Evolutionary conservation across 306 rosid genomes (phyloP).

Genomic region (Prinsepia uniflora): DNA sequence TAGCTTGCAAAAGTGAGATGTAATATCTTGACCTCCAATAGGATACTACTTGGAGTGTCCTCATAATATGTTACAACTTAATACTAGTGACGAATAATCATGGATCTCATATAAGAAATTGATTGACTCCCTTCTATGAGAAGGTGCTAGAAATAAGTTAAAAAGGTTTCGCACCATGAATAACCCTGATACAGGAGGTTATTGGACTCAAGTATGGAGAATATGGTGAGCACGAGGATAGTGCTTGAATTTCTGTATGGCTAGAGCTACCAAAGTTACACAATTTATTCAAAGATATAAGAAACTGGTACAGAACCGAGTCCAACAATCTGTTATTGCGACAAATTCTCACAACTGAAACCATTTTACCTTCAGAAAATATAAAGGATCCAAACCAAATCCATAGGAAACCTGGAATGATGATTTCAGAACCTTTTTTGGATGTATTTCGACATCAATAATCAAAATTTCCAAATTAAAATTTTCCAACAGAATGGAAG

Average conservation of each 20-base stretch:
- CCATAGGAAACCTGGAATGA: neutral
- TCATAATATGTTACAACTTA: neutral
- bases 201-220: neutral
- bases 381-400: neutral
- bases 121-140: neutral
- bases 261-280: neutral
- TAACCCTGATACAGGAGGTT: neutral
- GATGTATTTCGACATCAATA: neutral
- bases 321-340: neutral
- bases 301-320: too few relatives aligned
- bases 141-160: neutral
- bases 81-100: neutral
- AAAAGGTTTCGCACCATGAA: too few relatives aligned
- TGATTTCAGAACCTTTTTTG: neutral
- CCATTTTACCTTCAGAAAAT: neutral
- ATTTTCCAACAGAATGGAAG: neutral
- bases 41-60: neutral
- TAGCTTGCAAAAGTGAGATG: neutral
- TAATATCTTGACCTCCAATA: neutral
- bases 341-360: neutral
- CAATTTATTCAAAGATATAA: neutral
- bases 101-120: neutral
- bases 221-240: neutral
- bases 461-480: neutral
- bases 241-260: too few relatives aligned